phyloP scores from a whole-genome alignment of 305 asterid species.

The Ruellia speciosa region DNA sequence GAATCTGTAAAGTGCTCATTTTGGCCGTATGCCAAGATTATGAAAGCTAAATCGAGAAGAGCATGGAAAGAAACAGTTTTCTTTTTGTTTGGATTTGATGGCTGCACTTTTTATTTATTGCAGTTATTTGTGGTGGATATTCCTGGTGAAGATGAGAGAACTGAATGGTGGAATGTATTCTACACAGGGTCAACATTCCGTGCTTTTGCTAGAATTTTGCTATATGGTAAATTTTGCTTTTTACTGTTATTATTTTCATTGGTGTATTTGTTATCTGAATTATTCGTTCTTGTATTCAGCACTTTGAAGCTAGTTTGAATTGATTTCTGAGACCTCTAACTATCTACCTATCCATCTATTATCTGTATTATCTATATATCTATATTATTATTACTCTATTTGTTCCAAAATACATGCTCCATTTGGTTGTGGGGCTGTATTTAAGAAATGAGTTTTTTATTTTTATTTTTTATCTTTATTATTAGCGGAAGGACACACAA shows the following conservation, averaged over 20 bases:
- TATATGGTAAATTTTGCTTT: slow-evolving; percentile 38
- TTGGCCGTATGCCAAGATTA: neutral
- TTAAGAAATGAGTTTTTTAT: too few species aligned
- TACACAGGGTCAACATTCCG: slow-evolving; percentile 62
- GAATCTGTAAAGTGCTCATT: neutral
- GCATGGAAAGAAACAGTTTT: neutral
- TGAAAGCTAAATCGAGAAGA: neutral
- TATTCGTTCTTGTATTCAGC: neutral
- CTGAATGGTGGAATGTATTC: slow-evolving; percentile 53
- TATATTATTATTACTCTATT: too few species aligned
- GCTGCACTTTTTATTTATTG: neutral
- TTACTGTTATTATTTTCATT: neutral
- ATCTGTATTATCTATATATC: too few species aligned
- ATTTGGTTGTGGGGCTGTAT: too few species aligned
- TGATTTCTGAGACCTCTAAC: neutral
- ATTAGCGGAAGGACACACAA: too few species aligned
- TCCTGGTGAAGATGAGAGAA: slow-evolving; percentile 43
- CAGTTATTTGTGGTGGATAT: slow-evolving; percentile 42
- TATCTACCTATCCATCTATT: too few species aligned
- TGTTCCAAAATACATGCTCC: too few species aligned
- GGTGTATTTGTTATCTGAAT: slow-evolving; percentile 4
- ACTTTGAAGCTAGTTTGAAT: slow-evolving; percentile 15
- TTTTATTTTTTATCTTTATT: too few species aligned
- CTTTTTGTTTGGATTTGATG: neutral
- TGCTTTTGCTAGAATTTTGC: slow-evolving; percentile 54